Conservation (phyloP, 441 rosid species). For the Bocquillonia castaneifolia region DNA sequence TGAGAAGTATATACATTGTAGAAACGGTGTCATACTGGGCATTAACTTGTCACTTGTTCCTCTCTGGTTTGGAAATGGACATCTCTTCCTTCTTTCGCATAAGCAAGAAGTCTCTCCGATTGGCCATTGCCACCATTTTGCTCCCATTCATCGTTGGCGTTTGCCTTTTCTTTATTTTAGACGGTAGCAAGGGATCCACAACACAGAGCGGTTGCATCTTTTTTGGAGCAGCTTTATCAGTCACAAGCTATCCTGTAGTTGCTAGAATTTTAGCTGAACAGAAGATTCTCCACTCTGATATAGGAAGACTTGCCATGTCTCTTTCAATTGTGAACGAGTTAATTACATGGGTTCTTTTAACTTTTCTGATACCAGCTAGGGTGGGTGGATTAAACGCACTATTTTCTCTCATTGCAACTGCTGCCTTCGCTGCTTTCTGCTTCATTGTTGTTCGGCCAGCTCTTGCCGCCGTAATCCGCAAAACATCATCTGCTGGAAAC, state of each 20-base stretch:
- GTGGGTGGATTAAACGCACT: not conserved
- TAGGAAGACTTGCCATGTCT: slow-evolving; percentile 34
- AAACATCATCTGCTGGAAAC: slow-evolving; percentile 7
- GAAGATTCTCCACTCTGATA: slow-evolving; percentile 34
- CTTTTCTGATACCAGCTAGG: slow-evolving; percentile 18
- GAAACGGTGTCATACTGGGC: slow-evolving; percentile 40
- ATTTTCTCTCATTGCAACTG: slow-evolving; percentile 11
- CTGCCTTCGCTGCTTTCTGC: slow-evolving; percentile 24
- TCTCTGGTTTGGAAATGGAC: slow-evolving; percentile 42
- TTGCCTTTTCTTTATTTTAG: slow-evolving; percentile 28
- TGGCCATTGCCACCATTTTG: slow-evolving; percentile 24
- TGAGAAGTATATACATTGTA: slow-evolving; percentile 3
- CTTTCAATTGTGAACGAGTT: slow-evolving; percentile 31
- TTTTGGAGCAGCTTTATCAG: slow-evolving; percentile 29
- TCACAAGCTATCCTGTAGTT: slow-evolving; percentile 37
- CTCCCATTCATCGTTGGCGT: slow-evolving; percentile 33
- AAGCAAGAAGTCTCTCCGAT: slow-evolving; percentile 17
- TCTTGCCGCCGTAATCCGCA: slow-evolving; percentile 17
- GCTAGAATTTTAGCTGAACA: slow-evolving; percentile 28
- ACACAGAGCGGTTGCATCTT: slow-evolving; percentile 18
- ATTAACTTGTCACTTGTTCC: slow-evolving; percentile 37
- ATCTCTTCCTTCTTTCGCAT: slow-evolving; percentile 20
- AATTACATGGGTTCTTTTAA: slow-evolving; percentile 33
- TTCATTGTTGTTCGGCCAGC: slow-evolving; percentile 29
- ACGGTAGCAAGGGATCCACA: not conserved